These are phyloP conservation scores for Tolypocladium album DNA, from an alignment of 2,329 filamentous ascomycete species.

Conservation along the genomic window DNA sequence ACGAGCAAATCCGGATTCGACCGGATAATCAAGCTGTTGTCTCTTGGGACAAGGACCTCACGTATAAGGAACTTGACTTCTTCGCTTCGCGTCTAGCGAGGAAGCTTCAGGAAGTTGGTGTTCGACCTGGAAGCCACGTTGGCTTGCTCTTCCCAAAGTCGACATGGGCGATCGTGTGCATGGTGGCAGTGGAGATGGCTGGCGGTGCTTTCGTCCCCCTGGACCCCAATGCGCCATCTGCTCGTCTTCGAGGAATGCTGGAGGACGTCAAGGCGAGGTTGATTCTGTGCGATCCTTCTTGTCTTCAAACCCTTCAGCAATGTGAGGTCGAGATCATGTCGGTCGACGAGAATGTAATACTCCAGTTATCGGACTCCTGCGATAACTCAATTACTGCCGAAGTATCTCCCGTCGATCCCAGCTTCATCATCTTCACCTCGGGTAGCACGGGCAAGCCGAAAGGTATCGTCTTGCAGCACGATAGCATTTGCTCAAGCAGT, in stretches of 20 bases:
- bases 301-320: background rate
- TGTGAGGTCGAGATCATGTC: background rate
- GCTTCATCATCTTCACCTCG: conserved; percentile 32
- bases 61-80: background rate
- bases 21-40: conserved; percentile 1
- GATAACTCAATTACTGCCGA: background rate
- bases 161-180: conserved; percentile 2
- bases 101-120: background rate
- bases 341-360: background rate
- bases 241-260: background rate
- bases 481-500: conserved; percentile 2
- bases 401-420: background rate
- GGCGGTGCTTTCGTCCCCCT: conserved; percentile 8
- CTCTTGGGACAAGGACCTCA: conserved; percentile 5
- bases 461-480: conserved; percentile 10
- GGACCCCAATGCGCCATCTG: background rate
- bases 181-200: conserved; percentile 3
- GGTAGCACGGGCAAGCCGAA: conserved; percentile 47
- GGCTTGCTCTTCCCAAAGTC: conserved; percentile 5
- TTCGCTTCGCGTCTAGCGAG: background rate
- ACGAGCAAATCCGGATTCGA: background rate
- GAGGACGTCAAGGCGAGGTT: background rate
- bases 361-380: background rate
- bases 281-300: background rate
- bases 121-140: background rate